These are phyloP conservation scores for Phlebiopsis flavidoalba DNA, from an alignment of 768 basidiomycete genomes.

Conservation along the genomic window DNA sequence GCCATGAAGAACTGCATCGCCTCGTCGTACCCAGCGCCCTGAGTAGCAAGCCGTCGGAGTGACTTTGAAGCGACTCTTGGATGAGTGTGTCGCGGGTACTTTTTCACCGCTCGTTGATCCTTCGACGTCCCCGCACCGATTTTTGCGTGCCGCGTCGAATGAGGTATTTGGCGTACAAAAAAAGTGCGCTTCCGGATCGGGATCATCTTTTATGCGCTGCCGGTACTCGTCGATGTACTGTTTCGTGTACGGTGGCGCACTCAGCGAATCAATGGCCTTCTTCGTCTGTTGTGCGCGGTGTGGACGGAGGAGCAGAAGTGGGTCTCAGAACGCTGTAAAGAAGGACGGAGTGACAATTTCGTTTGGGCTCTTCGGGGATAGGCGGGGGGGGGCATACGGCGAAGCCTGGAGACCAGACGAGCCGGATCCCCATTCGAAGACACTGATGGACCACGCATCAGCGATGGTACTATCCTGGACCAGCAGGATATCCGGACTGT, in stretches of 20 bases:
- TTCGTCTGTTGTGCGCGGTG: constrained; percentile 58
- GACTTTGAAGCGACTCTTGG: constrained; percentile 84
- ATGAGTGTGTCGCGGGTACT: constrained; percentile 87
- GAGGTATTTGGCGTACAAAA: constrained; percentile 94
- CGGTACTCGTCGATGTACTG: constrained; percentile 98
- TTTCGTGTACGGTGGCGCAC: constrained; percentile 85
- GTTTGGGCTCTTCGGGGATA: constrained; percentile 25
- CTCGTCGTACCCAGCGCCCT: constrained; percentile 88
- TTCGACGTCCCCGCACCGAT: constrained; percentile 67
- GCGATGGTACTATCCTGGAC: constrained; percentile 8
- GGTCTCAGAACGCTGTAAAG: constrained; percentile 54
- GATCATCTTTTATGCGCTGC: constrained; percentile 93
- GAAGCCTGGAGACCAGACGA: constrained; percentile 7
- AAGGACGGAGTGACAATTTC: constrained; percentile 57
- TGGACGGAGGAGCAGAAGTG: constrained; percentile 50
- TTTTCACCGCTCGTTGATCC: constrained; percentile 81
- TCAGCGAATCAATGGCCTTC: constrained; percentile 80
- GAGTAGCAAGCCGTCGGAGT: constrained; percentile 89
- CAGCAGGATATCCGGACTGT: constrained; percentile 1
- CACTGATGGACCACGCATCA: constrained; percentile 11
- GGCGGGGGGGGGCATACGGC: constrained; percentile 13
- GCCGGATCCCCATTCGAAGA: constrained; percentile 17
- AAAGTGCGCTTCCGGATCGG: constrained; percentile 97
- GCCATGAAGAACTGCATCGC: constrained; percentile 99
- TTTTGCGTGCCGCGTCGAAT: constrained; percentile 97